A percentile compares a stretch with the other conserved stretches of the same genome.
Evolutionary conservation across 768 basidiomycete species (phyloP).

Genomic region (Trametes meyenii): DNA sequence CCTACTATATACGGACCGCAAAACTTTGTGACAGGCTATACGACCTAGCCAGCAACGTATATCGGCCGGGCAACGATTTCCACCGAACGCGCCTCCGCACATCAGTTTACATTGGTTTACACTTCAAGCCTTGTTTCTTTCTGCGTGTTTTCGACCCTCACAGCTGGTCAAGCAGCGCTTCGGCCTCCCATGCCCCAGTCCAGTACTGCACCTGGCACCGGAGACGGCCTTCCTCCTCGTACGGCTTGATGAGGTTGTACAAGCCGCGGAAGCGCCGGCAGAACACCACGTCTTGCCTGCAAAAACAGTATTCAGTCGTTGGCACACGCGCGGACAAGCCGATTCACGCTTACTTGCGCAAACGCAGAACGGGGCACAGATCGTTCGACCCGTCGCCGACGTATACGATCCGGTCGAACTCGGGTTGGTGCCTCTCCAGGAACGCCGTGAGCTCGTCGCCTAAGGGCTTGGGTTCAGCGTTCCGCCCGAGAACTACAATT

Average conservation of each 20-base stretch:
- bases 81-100: too few relatives aligned
- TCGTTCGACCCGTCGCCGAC: conserved; percentile 96
- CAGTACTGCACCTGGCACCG: conserved; percentile 79
- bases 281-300: conserved; percentile 80
- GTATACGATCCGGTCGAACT: conserved; percentile 82
- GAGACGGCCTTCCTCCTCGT: conserved; percentile 67
- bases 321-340: neutral
- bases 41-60: too few relatives aligned
- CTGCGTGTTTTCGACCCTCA: neutral
- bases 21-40: too few relatives aligned
- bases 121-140: neutral
- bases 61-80: too few relatives aligned
- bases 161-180: conserved; percentile 65
- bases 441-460: conserved; percentile 94
- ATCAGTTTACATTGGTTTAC: neutral
- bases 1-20: too few relatives aligned
- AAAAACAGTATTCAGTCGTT: neutral
- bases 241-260: conserved; percentile 72
- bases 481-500: neutral
- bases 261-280: conserved; percentile 82
- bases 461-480: conserved; percentile 33
- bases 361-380: conserved; percentile 87
- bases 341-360: conserved; percentile 56
- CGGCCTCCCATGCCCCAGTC: conserved; percentile 96
- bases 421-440: conserved; percentile 57